These are phyloP conservation scores for Rhizophagus prolifer DNA, from an alignment of 192 early-diverging fungal species.

Conservation along the genomic window DNA sequence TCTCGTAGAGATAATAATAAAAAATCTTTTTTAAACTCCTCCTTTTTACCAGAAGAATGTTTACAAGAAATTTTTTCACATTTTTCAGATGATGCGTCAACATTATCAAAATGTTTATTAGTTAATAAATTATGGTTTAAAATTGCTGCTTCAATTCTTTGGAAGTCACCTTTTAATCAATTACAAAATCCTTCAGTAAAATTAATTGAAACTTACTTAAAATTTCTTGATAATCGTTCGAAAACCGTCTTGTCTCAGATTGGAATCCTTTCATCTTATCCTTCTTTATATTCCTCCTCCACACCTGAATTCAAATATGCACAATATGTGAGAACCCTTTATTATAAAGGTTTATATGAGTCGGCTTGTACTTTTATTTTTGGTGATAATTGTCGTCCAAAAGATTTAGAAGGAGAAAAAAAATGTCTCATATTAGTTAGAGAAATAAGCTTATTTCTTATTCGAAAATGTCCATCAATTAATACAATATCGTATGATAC, in stretches of 20 bases:
- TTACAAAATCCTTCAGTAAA: slow-evolving; percentile 4
- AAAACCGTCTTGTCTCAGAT: background rate
- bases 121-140: slow-evolving; percentile 9
- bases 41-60: background rate
- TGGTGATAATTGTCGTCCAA: background rate
- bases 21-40: background rate
- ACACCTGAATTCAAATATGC: background rate
- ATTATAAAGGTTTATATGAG: slow-evolving; percentile 2
- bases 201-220: slow-evolving; percentile 1
- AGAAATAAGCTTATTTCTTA: background rate
- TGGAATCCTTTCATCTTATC: background rate
- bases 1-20: background rate
- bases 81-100: background rate
- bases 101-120: background rate
- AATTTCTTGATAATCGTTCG: background rate
- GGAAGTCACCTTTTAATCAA: background rate
- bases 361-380: background rate
- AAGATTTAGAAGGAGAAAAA: background rate
- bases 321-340: background rate
- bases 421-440: background rate
- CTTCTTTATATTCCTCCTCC: background rate
- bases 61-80: slow-evolving; percentile 16
- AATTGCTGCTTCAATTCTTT: background rate
- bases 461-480: background rate
- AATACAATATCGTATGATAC: background rate